Base-by-base conservation (phyloP, 257 asterid species). In the Marsdenia floribunda region DNA sequence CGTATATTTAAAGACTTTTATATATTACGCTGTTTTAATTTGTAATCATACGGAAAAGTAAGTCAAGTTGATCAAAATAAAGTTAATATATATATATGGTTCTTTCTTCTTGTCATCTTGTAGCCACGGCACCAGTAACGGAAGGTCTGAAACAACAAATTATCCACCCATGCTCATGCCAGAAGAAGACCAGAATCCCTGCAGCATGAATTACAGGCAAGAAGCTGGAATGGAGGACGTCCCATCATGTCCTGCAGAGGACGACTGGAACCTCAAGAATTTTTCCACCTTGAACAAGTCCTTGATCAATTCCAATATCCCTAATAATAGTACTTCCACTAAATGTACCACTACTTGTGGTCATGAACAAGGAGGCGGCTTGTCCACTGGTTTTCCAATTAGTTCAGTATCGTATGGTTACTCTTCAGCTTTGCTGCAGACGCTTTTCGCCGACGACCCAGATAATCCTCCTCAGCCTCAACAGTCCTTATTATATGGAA, bases 31-130 rank as follows among this genome's bases (percentile, higher is more conserved):
- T 29, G 1, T 29, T 29, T 22, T 75, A 42, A 42, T 40, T 40
- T 53, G 58, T 53, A 78, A 77, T 76, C 66, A 73, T 64, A 64
- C 52, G 59, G 59, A 14, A 83, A 82, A 66, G 85, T 64, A 70
- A 74, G 81, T 47, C 82, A 79, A 86, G 82, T 78, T 79, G 86
- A 75, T 83, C 46, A 63, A 81, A 44, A 80, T 44, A 72, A 76
- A 52, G 80, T 70, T 78, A 29, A 40, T 40, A 5, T 6, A 40
- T 40, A 40, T 22, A 1, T 61, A 37, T 57, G 74, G 63, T 70
- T 65, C 58, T 83, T 80, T 73, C 74, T 82, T 40, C 74, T 87
- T 90, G 91, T 82, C 87, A 75, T 87, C 42, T 85, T 87, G 86
- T 82, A 15, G 22, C 2, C 76, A 81, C 75, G 84, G 75, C 67